Base-by-base conservation (phyloP, 2,329 filamentous ascomycete genomes). In the Xylariaceae sp. region DNA sequence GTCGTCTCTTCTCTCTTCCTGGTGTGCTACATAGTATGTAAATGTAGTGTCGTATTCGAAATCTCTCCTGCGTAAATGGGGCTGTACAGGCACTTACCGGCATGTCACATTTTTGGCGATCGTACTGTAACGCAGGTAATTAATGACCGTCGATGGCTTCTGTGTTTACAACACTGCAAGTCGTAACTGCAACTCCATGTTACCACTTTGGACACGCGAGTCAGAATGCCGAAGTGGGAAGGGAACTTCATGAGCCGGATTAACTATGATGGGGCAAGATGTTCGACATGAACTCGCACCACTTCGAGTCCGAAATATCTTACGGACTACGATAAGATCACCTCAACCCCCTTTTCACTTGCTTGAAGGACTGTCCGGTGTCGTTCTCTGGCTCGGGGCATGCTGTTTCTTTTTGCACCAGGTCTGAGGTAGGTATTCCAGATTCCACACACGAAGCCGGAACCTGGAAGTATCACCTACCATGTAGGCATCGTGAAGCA, bases 341-440 rank as follows among this genome's bases (percentile, higher is more conserved):
- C 23, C 23, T 17, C 45, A 4, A n/a, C 11, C 37, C 11, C 37
- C 37, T 41, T 41, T 41, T 10, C 8, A 41, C 8, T 41, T 9
- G 9, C 37, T 41, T 41, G 37, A 39, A 8, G 1, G 10, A 39
- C 37, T 39, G 37, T 39, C 37, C 8, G 8, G 37, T 41, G 9
- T 39, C 23, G 8, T 53, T 56, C 10, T 57, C 54, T 55, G 57
- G 54, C 49, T 54, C 54, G 37, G 55, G 47, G 60, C 65, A 67
- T 69, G 68, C 68, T 69, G 56, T 68, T 67, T 66, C 61, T 61
- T 57, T 55, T 56, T 5, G 11, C 37, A 34, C 34, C 3, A 45
- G 4, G n/a, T n/a, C n/a, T n/a, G n/a, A n/a, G n/a, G 13, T 45
- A 45, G 41, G 41, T 45, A 45, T 13, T 13, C 13, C 9, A 13